Evolutionary conservation across 768 basidiomycete genomes (phyloP), one percentile per base, ranked within the genome.

Genomic region (Pulveroboletus ravenelii): DNA sequence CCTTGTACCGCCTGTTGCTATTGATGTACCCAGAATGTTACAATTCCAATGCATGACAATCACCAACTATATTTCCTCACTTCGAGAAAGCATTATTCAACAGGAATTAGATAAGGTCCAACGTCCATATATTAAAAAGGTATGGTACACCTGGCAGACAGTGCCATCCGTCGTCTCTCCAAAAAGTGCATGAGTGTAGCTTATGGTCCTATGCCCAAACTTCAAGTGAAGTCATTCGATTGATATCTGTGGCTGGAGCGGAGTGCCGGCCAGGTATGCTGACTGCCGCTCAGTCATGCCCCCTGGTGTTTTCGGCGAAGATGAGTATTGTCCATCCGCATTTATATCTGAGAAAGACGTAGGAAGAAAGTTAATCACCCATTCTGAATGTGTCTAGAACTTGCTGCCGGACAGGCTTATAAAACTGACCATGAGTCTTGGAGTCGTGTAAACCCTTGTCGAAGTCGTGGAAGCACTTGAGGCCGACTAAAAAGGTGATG

Each of bases 381-480:
- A 72, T 65, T 61, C 54, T 62, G 10, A 70, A 58, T 23, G 34
- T 34, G 3, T 56, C 52, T 53, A 35, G 18, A 43, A 44, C 49
- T 54, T 60, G 58, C 48, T 57, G 62, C 54, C 60, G 57, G 40
- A 72, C 63, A 56, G 61, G 65, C 50, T 58, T 59, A 60, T 69
- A 67, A 10, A 62, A 75, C 87, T 78, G 69, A 92, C 89, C 80
- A 59, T 84, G 77, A 54, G 78, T 75, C 73, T 93, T 93, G 43
- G 88, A 84, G 14, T 77, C 68, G 48, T 76, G 73, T 17, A 93
- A 71, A n/a, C 91, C 90, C 63, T 80, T 80, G 67, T 87, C 84
- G 61, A 93, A 93, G 72, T 92, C 89, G 27, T 75, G 64, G 72
- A 88, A 87, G 65, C 90, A 93, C 45, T 84, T 81, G 18, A 91